Evolutionary conservation across 805 yeast species (phyloP), one percentile per base, ranked within the genome.

Genomic region (Groenewaldozyma tartarivorans): DNA sequence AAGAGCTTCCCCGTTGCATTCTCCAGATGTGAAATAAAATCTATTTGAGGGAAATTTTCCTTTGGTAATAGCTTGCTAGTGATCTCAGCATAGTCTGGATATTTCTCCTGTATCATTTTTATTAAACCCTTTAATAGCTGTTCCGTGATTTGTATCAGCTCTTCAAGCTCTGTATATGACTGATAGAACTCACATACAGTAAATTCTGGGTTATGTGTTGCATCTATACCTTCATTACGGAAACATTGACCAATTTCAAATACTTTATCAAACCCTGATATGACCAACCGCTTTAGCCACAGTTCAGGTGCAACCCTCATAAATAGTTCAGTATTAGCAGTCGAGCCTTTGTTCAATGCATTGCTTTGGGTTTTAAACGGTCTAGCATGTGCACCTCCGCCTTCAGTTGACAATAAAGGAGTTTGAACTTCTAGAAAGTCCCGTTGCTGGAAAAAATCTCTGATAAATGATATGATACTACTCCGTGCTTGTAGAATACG

Each of bases 131-230:
- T 44, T 33, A 87, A 69, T 41, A 88, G 49, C 0, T 64, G 61
- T 51, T 84, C 81, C 1, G 94, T 79, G 26, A 79, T 51, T 0
- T 42, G 44, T 71, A 86, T 81, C 44, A 90, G 63, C 20, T 82
- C 82, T 0, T 74, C 71, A 48, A 92, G 62, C 6, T 72, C 66
- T 0, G 81, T 75, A 54, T 72, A 87, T 0, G 83, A 70, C 52
- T 81, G 82, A 57, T 90, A 90, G 51, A 86, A 83, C 57, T 90
- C 98, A 56, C 95, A 78, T 2, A 86, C 75, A 1, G 95, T 80
- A 57, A 88, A 90, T 55, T 90, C 98, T 0, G 96, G 95, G 60
- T 90, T 92, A 58, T 90, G 98, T 0, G 95, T 83, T 1, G 81
- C 68, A 57, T 90, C 98, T 21, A 90, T 69, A 4, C 96, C 95